Base-by-base conservation (phyloP, 1,139 yeast genomes). In the Citeromyces hawaiiensis region DNA sequence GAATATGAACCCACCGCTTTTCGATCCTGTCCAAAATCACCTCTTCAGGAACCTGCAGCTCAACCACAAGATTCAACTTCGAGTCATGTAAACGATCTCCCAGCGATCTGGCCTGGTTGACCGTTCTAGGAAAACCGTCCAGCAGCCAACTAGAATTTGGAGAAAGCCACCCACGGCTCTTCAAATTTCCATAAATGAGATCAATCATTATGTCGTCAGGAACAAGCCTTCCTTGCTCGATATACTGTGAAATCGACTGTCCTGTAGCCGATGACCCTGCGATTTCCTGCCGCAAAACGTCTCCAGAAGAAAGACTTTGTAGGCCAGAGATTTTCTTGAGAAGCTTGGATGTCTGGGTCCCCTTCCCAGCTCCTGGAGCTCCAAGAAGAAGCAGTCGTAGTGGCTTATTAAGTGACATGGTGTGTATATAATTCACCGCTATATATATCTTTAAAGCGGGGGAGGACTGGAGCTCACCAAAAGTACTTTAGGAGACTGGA, bases 351-450 rank as follows among this genome's bases (percentile, higher is more conserved):
- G 95, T 81, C 48, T 82, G 85, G 0, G 97, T 88, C 2, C 96
- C 96, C 54, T 88, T 88, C 2, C 96, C 96, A 1, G 95, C 71
- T 0, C 96, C 97, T 0, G 96, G 97, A 0, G 96, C 95, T 4
- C 96, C 96, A 39, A 87, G 61, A 8, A 87, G 64, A 30, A 87
- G 64, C 36, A 86, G 59, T 47, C 96, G 62, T 33, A 83, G 54
- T 2, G 94, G 83, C 39, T 55, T 50, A 7, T 18, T 27, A n/a
- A 43, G 39, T 5, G 37, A 37, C 27, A 23, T 23, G 9, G 11
- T 23, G 8, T 7, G 27, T 23, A 7, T 7, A 23, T 23, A 23
- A 23, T 23, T 23, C 27, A 11, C 27, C 11, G 11, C 11, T 23
- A 23, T 23, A 23, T 23, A 23, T 23, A 23, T 23, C 21, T n/a